Evolutionary conservation across 257 asterid genomes (phyloP), one percentile per base, ranked within the genome.

Genomic region (Ballota nigra): DNA sequence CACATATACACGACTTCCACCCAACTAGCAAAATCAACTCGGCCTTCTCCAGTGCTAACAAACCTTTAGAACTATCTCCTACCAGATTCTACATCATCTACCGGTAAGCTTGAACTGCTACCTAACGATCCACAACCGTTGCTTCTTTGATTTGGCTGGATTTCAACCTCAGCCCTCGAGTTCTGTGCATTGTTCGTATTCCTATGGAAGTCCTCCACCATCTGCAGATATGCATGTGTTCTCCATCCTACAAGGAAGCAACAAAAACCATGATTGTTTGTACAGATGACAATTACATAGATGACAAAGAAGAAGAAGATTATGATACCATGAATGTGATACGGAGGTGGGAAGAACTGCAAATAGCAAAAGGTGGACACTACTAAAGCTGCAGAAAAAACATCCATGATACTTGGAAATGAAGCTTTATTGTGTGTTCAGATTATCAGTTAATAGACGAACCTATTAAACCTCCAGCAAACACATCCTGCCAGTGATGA

Each of bases 401-500:
- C 8, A 40, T 22, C 26, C 22, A 53, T 61, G 28, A 41, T 66
- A 66, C 71, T 57, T 16, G 1, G 12, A 23, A n/a, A 24, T 13
- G 12, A 16, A 65, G 51, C 18, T 34, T 23, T 20, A 8, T 18
- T 8, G 63, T 68, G 56, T 36, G 56, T 63, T 61, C 33, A 55
- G 57, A 29, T n/a, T 10, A 43, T 6, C 55, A n/a, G 55, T 19
- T 53, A 36, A 47, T 7, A 24, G n/a, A 19, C 55, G 12, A 75
- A 92, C 98, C 98, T 82, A 88, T 72, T 45, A 92, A 77, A 66
- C 94, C 96, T 78, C 98, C 98, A 0, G 86, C 88, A 71, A 88
- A 86, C 64, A 92, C 96, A 76, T 92, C 98, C 86, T 86, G 88
- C 98, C 96, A 92, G 79, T 92, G 98, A 76, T 92, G 98, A 85